Base-by-base conservation (phyloP, 2,329 filamentous ascomycete species). In the Amauroascus verrucosus region DNA sequence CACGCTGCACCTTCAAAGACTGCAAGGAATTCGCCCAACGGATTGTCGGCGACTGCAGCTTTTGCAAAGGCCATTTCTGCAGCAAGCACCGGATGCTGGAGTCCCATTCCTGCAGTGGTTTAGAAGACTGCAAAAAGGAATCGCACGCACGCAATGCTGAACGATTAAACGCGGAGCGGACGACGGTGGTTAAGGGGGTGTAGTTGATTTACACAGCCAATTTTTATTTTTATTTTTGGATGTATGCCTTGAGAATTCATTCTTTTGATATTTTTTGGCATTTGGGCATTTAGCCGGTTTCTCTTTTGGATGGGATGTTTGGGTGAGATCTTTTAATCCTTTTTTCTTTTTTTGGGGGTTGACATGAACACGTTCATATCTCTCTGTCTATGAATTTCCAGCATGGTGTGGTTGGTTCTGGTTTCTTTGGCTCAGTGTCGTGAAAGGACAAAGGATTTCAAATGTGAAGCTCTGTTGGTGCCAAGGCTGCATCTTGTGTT, bases 81-180 rank as follows among this genome's bases (percentile, higher is more conserved):
- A 88, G 88, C 63, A 95, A 89, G 75, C 93, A 98, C 73, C 81
- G 93, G 54, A 80, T 97, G 73, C 73, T 97, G 59, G 93, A 98
- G 72, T 87, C 91, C 63, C 93, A 98, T 75, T 88, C 88, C 74
- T 98, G 93, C 75, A 82, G 81, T 59, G 89, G 89, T 38, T 77
- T 98, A 54, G 93, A 97, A 76, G 87, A 95, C 73, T 96, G 91
- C 79, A 95, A 96, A 79, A 93, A 95, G 77, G 89, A 95, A 71
- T 91, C 88, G 46, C 88, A 95, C 72, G 88, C 94, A 70, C 83
- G 89, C 61, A 98, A 98, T 70, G 87, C 88, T 56, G 86, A 89
- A 60, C 90, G 94, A 74, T 77, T 98, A 67, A 88, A 96, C 72
- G 82, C 84, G 54, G 91, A 98, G 78, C 80, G 91, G 66, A 98